These are phyloP conservation scores for Linum tenue DNA, from an alignment of 345 rosid genomes.

Conservation along the genomic window DNA sequence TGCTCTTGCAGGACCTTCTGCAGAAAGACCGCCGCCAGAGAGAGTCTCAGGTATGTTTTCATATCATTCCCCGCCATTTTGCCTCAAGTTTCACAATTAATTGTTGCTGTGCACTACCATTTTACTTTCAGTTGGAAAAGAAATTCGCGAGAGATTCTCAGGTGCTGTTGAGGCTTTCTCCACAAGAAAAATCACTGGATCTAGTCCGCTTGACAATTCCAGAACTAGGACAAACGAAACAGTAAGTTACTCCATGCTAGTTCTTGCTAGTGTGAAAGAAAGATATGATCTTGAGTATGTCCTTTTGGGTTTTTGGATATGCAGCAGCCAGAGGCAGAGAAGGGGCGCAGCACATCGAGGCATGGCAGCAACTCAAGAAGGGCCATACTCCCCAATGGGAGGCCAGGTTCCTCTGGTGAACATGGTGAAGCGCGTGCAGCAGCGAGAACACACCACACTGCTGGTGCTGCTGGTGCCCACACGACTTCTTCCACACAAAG, in stretches of 20 bases:
- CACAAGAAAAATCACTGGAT: conserved; percentile 48
- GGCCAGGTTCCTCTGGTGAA: conserved; percentile 27
- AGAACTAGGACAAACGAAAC: conserved; percentile 43
- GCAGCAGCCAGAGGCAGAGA: conserved; percentile 63
- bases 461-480: conserved; percentile 5
- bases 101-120: background rate
- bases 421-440: conserved; percentile 16
- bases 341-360: conserved; percentile 34
- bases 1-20: conserved; percentile 43
- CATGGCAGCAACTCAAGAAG: conserved; percentile 25
- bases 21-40: conserved; percentile 48
- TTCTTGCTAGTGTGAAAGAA: background rate
- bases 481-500: conserved; percentile 18
- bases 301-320: background rate
- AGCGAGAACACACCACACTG: conserved; percentile 14
- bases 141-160: conserved; percentile 63
- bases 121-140: conserved; percentile 55
- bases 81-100: background rate
- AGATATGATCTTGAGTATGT: background rate
- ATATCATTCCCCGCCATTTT: background rate
- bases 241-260: conserved; percentile 16
- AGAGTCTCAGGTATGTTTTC: conserved; percentile 51
- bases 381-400: conserved; percentile 18
- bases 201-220: conserved; percentile 45
- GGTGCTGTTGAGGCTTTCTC: conserved; percentile 82